These are phyloP conservation scores for Thelonectria olida DNA, from an alignment of 2,329 filamentous ascomycete genomes.

Conservation along the genomic window DNA sequence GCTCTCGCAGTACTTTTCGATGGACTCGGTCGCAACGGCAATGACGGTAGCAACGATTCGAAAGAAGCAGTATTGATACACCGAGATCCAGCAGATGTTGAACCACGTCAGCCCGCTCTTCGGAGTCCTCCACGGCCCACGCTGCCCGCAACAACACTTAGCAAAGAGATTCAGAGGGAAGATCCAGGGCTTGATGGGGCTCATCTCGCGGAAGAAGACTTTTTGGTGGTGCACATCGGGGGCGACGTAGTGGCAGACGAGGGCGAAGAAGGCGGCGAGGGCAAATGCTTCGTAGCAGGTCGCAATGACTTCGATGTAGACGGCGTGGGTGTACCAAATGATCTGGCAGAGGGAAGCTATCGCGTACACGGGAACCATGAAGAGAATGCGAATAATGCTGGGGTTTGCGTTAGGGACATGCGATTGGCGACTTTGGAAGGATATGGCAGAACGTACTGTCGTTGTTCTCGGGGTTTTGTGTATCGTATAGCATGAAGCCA, in stretches of 20 bases:
- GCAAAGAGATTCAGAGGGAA: slow-evolving; percentile 76
- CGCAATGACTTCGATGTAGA: slow-evolving; percentile 83
- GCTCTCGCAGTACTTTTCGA: slow-evolving; percentile 78
- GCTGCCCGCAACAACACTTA: slow-evolving; percentile 74
- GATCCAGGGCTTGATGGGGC: slow-evolving; percentile 76
- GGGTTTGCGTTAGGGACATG: slow-evolving; percentile 2
- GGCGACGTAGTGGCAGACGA: slow-evolving; percentile 83
- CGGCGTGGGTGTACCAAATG: slow-evolving; percentile 77
- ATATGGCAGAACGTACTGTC: slow-evolving; percentile 53
- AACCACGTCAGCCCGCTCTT: slow-evolving; percentile 88
- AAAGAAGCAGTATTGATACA: slow-evolving; percentile 89
- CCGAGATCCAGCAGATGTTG: slow-evolving; percentile 83
- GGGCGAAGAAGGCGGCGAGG: slow-evolving; percentile 85
- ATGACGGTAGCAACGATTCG: slow-evolving; percentile 82
- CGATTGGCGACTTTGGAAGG: neutral
- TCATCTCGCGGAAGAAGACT: slow-evolving; percentile 77
- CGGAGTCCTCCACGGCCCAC: slow-evolving; percentile 77
- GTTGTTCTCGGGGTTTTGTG: slow-evolving; percentile 68
- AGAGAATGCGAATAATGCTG: slow-evolving; percentile 86
- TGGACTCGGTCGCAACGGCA: slow-evolving; percentile 76
- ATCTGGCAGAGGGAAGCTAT: slow-evolving; percentile 78
- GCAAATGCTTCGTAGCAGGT: slow-evolving; percentile 92
- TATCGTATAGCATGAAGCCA: slow-evolving; percentile 69
- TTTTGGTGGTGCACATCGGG: slow-evolving; percentile 84
- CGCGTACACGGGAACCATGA: slow-evolving; percentile 87